Evolutionary conservation across 345 rosid genomes (phyloP), one percentile per base, ranked within the genome.

Genomic region (Brassica cretica): DNA sequence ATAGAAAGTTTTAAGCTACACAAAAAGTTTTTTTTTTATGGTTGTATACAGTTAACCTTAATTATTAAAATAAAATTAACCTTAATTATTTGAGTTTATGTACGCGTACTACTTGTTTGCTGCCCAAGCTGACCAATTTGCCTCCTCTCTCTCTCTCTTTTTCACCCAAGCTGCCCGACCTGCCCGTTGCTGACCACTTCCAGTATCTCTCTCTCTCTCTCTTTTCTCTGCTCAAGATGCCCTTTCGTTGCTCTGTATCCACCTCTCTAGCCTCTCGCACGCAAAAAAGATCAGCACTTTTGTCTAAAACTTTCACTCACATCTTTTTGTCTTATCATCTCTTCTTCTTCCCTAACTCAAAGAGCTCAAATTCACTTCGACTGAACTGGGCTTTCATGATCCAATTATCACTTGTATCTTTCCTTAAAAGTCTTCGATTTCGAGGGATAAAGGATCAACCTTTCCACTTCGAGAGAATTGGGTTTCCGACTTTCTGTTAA

Each of bases 171-270:
- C 84, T 91, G 87, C 92, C 91, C 89, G 63, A 55, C 19, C 82
- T 90, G 87, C 97, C 92, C 93, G 56, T 64, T 70, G 77, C 81
- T 71, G 85, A 82, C 78, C 86, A 75, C 89, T 85, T 84, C 86
- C 87, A 56, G n/a, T 86, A 84, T 85, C 88, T 56, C 71, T 64
- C 77, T 78, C 56, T 53, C 60, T 8, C 29, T 56, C 29, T 59
- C 64, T 24, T 41, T 14, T 41, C 71, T 46, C 79, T 59, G 49
- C 74, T 59, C 15, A 77, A 67, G 68, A 61, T 77, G 76, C 83
- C 83, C 72, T 75, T 64, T 80, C 58, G 76, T 39, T 18, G 68
- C 77, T 66, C 30, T 70, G 59, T 53, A 35, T 74, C 71, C 77
- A 12, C 14, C 44, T 37, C 82, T 46, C 14, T 19, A 66, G 66